Evolutionary conservation across 176 grass and related monocot species (phyloP), one percentile per base, ranked within the genome.

Genomic region (Pontederia crassipes): DNA sequence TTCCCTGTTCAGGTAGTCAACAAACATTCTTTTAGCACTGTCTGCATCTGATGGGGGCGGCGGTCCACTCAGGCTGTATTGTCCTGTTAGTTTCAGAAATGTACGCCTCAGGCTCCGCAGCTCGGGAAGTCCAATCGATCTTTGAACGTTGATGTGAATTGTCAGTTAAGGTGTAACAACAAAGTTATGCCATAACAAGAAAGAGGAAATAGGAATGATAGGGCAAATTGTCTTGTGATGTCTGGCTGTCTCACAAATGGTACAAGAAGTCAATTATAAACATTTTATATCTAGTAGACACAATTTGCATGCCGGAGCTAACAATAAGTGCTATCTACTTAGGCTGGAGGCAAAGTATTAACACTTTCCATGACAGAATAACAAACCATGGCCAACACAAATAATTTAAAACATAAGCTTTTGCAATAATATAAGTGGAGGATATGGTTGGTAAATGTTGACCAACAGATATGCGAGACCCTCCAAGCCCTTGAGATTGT

Each of bases 1-100:
- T 85, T 96, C 86, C 20, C 86, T 68, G 74, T 95, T 95, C 49
- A 90, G 77, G 65, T 95, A 95, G 80, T 95, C 86, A 2, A 82
- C 71, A 87, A 90, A 95, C 91, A 90, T 90, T 46, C 86, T 89
- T 54, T 87, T 95, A 20, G 91, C 72, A 2, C 91, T 90, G 15
- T 84, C 80, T 14, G 82, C 79, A 46, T 95, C 91, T 32, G 83
- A 90, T 20, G 86, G 86, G 16, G 90, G 82, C 5, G 91, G 80
- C 10, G 69, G 91, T 46, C 91, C 91, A 20, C 91, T 95, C 66
- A 95, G 70, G 60, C 86, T 85, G 83, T 76, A 79, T 59, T 95
- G 91, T 56, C 86, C 86, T 52, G 86, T 73, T 57, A 95, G 54
- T 58, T 87, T 95, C 63, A 90, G 87, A 62, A 95, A 95, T 17